Conservation (phyloP, 2,329 filamentous ascomycete species). For the Byssoonygena ceratinophila region DNA sequence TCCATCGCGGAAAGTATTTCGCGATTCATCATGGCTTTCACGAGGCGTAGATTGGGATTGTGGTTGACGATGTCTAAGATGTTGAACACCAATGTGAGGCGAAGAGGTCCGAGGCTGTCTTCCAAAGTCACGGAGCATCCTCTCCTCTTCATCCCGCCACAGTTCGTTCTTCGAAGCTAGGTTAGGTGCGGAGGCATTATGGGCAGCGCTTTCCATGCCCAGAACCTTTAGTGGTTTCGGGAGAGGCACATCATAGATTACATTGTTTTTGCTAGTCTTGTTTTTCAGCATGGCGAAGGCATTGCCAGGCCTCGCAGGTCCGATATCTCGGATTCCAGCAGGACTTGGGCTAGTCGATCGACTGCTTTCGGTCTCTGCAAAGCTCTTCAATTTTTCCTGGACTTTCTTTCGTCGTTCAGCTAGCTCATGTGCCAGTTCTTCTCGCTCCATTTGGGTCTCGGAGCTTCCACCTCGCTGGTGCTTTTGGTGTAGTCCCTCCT, state of each 20-base stretch:
- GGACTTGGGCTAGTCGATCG: conserved; percentile 36
- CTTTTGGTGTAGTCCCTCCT: conserved; percentile 37
- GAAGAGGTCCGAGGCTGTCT: conserved; percentile 32
- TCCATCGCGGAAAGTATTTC: conserved; percentile 28
- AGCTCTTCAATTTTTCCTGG: conserved; percentile 39
- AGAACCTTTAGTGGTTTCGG: conserved; percentile 35
- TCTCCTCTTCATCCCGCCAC: conserved; percentile 32
- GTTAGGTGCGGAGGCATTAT: conserved; percentile 30
- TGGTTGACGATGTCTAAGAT: conserved; percentile 12
- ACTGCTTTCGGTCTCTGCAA: conserved; percentile 33
- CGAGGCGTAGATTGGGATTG: conserved; percentile 16
- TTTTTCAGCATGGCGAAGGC: conserved; percentile 38
- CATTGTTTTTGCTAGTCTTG: conserved; percentile 30
- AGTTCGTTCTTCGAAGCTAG: conserved; percentile 26
- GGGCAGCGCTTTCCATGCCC: conserved; percentile 26
- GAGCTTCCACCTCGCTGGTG: conserved; percentile 38
- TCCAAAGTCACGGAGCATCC: conserved; percentile 23
- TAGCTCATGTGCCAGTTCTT: conserved; percentile 40
- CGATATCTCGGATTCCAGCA: conserved; percentile 23
- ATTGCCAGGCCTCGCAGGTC: conserved; percentile 29
- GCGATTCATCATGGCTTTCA: conserved; percentile 27
- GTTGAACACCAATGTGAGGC: conserved; percentile 26
- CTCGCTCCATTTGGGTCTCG: conserved; percentile 40
- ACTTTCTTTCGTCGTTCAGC: conserved; percentile 40
- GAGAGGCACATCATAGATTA: conserved; percentile 24